Evolutionary conservation across 768 basidiomycete species (phyloP).

Genomic region (Lentinula sp.): DNA sequence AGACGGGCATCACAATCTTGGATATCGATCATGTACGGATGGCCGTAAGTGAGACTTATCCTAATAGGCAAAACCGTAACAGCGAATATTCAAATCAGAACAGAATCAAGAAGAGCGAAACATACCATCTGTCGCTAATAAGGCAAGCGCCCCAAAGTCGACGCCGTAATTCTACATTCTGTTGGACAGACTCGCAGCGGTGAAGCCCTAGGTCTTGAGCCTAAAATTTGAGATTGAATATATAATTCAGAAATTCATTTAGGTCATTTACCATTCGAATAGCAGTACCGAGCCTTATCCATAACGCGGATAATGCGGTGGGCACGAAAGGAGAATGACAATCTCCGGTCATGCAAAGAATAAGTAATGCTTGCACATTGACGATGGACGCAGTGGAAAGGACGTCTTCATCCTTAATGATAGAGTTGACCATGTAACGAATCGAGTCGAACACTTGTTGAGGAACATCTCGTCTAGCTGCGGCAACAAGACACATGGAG

Average conservation of each 20-base stretch:
- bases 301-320: constrained; percentile 77
- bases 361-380: constrained; percentile 84
- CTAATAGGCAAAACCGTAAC: constrained; percentile 27
- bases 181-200: constrained; percentile 81
- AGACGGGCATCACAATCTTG: constrained; percentile 94
- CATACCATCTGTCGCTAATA: constrained; percentile 89
- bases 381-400: constrained; percentile 79
- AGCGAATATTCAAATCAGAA: constrained; percentile 6
- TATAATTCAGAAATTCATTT: not conserved
- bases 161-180: constrained; percentile 79
- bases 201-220: constrained; percentile 97
- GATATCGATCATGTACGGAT: constrained; percentile 94
- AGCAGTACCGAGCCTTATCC: constrained; percentile 84
- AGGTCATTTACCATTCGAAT: constrained; percentile 75
- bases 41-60: constrained; percentile 85
- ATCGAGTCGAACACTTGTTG: constrained; percentile 87
- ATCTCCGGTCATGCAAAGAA: constrained; percentile 83
- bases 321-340: constrained; percentile 88
- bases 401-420: constrained; percentile 89
- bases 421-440: constrained; percentile 76
- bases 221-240: constrained; percentile 30
- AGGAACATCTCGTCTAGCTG: constrained; percentile 77
- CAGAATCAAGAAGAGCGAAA: constrained; percentile 10
- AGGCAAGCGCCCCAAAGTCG: constrained; percentile 94
- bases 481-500: constrained; percentile 90